These are phyloP conservation scores for Dryadomyces quercus-mongolicae DNA, from an alignment of 2,329 filamentous ascomycete species.

Conservation along the genomic window DNA sequence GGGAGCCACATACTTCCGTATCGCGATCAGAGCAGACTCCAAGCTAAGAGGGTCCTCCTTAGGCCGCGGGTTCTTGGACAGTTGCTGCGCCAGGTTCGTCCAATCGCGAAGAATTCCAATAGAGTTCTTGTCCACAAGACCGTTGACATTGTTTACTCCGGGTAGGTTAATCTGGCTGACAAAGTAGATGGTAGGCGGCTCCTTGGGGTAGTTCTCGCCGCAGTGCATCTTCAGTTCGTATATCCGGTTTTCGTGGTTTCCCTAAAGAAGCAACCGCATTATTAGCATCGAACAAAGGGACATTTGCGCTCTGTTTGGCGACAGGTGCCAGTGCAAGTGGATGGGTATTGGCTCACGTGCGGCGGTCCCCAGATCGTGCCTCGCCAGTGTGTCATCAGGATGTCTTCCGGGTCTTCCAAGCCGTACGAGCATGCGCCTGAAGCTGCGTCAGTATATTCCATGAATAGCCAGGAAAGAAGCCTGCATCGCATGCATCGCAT, in stretches of 20 bases:
- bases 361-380: conserved; percentile 94
- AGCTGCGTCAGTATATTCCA: conserved; percentile 1
- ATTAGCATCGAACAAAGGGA: not conserved
- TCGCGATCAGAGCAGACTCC: conserved; percentile 22
- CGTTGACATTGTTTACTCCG: conserved; percentile 71
- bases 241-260: conserved; percentile 92
- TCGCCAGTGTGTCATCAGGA: conserved; percentile 98
- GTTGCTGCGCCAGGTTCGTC: conserved; percentile 90
- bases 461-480: no score
- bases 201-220: conserved; percentile 77
- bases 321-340: not conserved
- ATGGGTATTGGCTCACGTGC: conserved; percentile 50
- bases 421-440: conserved; percentile 94
- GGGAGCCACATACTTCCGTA: conserved; percentile 18
- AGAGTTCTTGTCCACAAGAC: conserved; percentile 72
- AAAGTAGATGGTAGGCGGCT: conserved; percentile 82
- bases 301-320: no score
- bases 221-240: conserved; percentile 98
- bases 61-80: conserved; percentile 18
- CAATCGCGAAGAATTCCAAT: conserved; percentile 79
- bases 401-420: conserved; percentile 83
- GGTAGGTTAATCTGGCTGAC: conserved; percentile 94
- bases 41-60: conserved; percentile 23
- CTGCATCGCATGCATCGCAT: not conserved
- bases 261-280: conserved; percentile 20